Evolutionary conservation across 805 yeast genomes (phyloP).

Genomic region (Kregervanrija pseudodelftensis): DNA sequence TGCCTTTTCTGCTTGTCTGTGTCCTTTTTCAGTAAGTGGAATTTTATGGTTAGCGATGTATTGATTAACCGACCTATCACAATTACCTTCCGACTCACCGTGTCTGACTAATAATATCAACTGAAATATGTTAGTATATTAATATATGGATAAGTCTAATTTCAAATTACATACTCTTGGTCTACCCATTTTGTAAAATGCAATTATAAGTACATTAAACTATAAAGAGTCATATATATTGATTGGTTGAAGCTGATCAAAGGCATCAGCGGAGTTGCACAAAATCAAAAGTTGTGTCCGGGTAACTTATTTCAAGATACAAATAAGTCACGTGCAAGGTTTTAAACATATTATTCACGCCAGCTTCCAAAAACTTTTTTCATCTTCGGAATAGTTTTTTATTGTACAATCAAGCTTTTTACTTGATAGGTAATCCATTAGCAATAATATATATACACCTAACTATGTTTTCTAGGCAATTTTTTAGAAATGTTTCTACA

Average conservation of each 20-base stretch:
- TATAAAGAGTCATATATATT: too few species aligned
- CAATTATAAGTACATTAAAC: too few species aligned
- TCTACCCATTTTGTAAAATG: constrained; percentile 26
- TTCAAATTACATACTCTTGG: constrained; percentile 30
- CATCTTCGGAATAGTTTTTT: too few species aligned
- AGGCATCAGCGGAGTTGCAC: too few species aligned
- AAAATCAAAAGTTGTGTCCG: too few species aligned
- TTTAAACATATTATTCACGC: too few species aligned
- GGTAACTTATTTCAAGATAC: too few species aligned
- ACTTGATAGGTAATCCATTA: background rate
- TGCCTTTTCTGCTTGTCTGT: constrained; percentile 52
- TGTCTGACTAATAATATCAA: constrained; percentile 78
- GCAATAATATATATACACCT: too few species aligned
- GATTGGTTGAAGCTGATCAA: too few species aligned
- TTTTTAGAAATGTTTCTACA: background rate
- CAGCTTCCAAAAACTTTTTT: too few species aligned
- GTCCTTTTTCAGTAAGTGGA: constrained; percentile 66
- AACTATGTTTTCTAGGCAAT: too few species aligned
- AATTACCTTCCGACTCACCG: constrained; percentile 90
- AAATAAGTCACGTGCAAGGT: too few species aligned
- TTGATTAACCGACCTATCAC: constrained; percentile 74
- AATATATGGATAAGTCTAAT: constrained; percentile 10
- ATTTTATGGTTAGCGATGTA: constrained; percentile 76
- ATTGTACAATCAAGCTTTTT: background rate
- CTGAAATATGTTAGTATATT: constrained; percentile 16